These are phyloP conservation scores for Suillus sp. DNA, from an alignment of 768 basidiomycete species.

Conservation along the genomic window DNA sequence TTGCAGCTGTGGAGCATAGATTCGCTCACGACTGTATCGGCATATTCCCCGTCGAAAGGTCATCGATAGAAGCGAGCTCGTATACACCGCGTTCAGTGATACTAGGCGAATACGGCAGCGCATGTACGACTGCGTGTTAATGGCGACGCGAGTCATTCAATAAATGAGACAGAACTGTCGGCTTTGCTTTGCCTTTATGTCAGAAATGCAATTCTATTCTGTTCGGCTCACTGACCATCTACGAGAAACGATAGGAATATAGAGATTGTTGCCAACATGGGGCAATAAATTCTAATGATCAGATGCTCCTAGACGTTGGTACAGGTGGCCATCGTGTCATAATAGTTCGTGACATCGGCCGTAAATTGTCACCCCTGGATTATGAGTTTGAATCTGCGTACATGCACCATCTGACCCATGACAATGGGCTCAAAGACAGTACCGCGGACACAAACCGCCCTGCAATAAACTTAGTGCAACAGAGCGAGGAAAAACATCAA, in stretches of 20 bases:
- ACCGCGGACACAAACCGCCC: too few species aligned
- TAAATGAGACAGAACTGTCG: too few species aligned
- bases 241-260: neutral
- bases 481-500: too few species aligned
- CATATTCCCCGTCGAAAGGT: too few species aligned
- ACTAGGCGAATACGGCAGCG: too few species aligned
- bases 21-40: neutral
- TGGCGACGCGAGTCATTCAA: neutral
- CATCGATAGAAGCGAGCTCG: neutral
- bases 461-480: too few species aligned
- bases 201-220: neutral
- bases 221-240: neutral
- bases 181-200: neutral
- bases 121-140: neutral
- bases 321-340: slow-evolving; percentile 22
- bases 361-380: too few species aligned
- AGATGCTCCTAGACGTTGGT: slow-evolving; percentile 12
- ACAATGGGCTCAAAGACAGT: too few species aligned
- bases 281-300: neutral
- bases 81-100: neutral
- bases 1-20: neutral
- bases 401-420: too few species aligned
- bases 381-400: neutral
- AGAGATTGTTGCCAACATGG: neutral
- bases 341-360: too few species aligned